A percentile compares a stretch with the other conserved stretches of the same genome.
These are phyloP conservation scores for Santalum album DNA, from an alignment of 164 flowering plant genomes.

Conservation along the genomic window DNA sequence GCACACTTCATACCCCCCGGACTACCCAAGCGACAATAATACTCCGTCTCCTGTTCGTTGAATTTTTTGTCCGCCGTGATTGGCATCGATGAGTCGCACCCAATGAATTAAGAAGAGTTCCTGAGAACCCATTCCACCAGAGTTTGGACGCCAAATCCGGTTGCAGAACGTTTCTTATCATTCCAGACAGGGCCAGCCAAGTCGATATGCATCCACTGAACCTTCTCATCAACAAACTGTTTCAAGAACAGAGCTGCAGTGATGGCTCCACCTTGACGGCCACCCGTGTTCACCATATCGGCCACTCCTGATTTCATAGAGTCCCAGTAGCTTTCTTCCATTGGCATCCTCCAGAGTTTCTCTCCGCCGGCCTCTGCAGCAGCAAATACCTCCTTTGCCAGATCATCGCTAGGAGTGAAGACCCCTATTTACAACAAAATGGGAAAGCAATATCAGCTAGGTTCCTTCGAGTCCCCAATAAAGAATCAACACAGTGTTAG, in stretches of 20 bases:
- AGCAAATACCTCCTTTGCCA: conserved; percentile 66
- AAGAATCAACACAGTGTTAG: neutral
- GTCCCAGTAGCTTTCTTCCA: conserved; percentile 98
- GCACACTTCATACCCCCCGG: too few species aligned
- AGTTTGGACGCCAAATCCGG: conserved; percentile 83
- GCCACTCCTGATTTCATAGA: conserved; percentile 95
- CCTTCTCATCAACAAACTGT: conserved; percentile 94
- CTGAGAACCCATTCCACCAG: conserved; percentile 87
- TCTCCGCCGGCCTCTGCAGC: conserved; percentile 80
- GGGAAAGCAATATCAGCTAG: neutral
- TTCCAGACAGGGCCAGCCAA: conserved; percentile 95
- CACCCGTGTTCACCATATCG: conserved; percentile 96
- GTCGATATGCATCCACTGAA: conserved; percentile 94
- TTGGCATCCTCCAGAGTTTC: conserved; percentile 89
- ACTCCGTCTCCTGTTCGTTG: neutral
- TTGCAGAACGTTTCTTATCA: conserved; percentile 67
- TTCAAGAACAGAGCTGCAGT: conserved; percentile 92
- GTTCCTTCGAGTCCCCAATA: neutral
- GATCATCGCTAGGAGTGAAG: conserved; percentile 88
- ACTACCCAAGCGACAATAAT: neutral
- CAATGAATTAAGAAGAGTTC: conserved; percentile 42
- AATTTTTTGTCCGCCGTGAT: neutral
- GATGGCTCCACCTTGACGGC: conserved; percentile 82
- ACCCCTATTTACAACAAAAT: conserved; percentile 33
- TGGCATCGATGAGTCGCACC: neutral